Evolutionary conservation across 2,329 filamentous ascomycete genomes (phyloP).

Genomic region (Huntiella omanensis): DNA sequence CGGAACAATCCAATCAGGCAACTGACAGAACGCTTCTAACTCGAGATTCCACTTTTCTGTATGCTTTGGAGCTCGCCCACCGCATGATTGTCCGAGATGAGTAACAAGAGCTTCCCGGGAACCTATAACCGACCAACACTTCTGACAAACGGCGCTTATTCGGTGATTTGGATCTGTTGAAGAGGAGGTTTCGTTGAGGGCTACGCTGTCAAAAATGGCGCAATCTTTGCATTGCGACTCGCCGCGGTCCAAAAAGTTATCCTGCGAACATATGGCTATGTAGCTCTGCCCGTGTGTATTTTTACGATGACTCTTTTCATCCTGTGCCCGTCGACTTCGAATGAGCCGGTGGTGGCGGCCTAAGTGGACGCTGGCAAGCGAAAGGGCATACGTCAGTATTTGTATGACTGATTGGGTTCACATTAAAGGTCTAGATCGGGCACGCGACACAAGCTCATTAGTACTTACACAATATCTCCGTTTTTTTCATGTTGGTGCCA

Average conservation of each 20-base stretch:
- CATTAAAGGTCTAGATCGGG: background rate
- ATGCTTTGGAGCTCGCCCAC: slow-evolving; percentile 10
- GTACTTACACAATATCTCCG: slow-evolving; percentile 11
- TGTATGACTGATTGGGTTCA: background rate
- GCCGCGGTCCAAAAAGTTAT: slow-evolving; percentile 10
- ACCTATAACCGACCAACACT: slow-evolving; percentile 9
- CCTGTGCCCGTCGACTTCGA: slow-evolving; percentile 6
- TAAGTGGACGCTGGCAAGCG: slow-evolving; percentile 7
- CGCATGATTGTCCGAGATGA: slow-evolving; percentile 6
- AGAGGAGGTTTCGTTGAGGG: background rate
- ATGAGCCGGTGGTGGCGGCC: slow-evolving; percentile 11
- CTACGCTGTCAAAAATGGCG: slow-evolving; percentile 5
- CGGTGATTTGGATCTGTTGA: slow-evolving; percentile 4
- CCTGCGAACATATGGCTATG: slow-evolving; percentile 10
- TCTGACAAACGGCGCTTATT: slow-evolving; percentile 11
- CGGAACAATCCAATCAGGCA: slow-evolving; percentile 8
- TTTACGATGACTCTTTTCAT: slow-evolving; percentile 9
- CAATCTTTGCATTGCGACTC: slow-evolving; percentile 10
- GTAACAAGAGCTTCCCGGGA: slow-evolving; percentile 5
- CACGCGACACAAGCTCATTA: background rate
- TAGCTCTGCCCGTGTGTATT: slow-evolving; percentile 11
- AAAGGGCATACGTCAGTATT: background rate
- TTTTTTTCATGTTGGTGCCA: slow-evolving; percentile 10
- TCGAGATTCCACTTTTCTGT: slow-evolving; percentile 10
- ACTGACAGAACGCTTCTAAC: slow-evolving; percentile 7